phyloP scores from a whole-genome alignment of 2,329 filamentous ascomycete species.

The Chalaropsis ovoidea region DNA sequence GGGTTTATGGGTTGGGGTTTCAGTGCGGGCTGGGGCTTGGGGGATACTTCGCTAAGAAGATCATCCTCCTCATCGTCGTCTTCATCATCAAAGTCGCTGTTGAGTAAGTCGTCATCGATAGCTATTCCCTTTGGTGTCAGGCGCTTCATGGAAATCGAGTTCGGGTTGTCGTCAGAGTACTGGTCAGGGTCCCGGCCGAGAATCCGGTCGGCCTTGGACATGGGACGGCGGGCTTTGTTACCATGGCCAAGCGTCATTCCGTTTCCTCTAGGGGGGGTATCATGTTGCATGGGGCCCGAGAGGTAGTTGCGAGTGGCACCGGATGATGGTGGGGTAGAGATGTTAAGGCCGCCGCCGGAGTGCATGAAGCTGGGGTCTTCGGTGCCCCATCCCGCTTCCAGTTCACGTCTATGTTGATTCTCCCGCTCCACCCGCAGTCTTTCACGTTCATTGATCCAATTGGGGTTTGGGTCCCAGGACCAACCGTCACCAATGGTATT shows the following conservation, averaged over 20 bases:
- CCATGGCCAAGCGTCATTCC: slow-evolving; percentile 22
- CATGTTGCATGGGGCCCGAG: slow-evolving; percentile 27
- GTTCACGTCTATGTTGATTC: slow-evolving; percentile 53
- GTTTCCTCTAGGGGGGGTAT: slow-evolving; percentile 25
- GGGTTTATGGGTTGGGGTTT: slow-evolving; percentile 13
- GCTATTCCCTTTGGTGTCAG: slow-evolving; percentile 40
- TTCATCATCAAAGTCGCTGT: slow-evolving; percentile 32
- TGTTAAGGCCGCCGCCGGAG: slow-evolving; percentile 24
- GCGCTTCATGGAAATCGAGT: slow-evolving; percentile 38
- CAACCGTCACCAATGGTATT: slow-evolving; percentile 89
- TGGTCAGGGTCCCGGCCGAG: slow-evolving; percentile 48
- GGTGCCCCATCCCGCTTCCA: slow-evolving; percentile 56
- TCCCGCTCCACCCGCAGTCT: slow-evolving; percentile 48
- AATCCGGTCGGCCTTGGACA: slow-evolving; percentile 49
- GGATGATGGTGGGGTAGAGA: slow-evolving; percentile 27
- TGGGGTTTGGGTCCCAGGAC: slow-evolving; percentile 77
- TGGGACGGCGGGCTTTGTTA: slow-evolving; percentile 32
- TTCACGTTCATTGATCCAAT: slow-evolving; percentile 65
- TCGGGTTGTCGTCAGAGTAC: slow-evolving; percentile 42
- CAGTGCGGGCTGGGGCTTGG: slow-evolving; percentile 16
- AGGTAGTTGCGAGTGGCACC: slow-evolving; percentile 31
- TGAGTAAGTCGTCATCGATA: slow-evolving; percentile 37
- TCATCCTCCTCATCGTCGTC: slow-evolving; percentile 32
- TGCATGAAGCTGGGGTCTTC: slow-evolving; percentile 28
- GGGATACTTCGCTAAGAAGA: slow-evolving; percentile 31